Evolutionary conservation across 768 basidiomycete species (phyloP).

Genomic region (Calocybe cyanea): DNA sequence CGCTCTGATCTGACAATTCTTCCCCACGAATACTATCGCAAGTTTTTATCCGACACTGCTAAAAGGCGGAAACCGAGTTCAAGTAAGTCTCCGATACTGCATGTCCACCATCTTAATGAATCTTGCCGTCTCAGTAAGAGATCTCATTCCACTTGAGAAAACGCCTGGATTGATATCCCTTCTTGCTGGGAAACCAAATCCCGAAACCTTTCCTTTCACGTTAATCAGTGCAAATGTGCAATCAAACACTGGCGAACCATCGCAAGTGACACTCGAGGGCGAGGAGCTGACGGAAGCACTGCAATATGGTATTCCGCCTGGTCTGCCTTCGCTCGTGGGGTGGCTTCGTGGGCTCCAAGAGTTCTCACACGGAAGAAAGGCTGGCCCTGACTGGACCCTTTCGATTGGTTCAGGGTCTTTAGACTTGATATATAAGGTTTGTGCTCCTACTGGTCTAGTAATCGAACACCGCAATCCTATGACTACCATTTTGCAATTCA

Average conservation of each 20-base stretch:
- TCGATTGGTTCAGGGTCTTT: conserved; percentile 83
- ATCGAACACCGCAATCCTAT: no score
- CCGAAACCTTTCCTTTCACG: conserved; percentile 82
- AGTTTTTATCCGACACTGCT: conserved; percentile 60
- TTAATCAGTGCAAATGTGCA: conserved; percentile 63
- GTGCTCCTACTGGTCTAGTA: conserved; percentile 7
- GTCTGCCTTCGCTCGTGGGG: conserved; percentile 54
- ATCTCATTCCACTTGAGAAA: conserved; percentile 71
- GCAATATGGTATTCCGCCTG: conserved; percentile 72
- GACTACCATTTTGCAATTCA: no score
- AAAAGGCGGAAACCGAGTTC: conserved; percentile 59
- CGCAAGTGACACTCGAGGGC: conserved; percentile 53
- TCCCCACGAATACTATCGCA: conserved; percentile 48
- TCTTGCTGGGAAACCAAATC: conserved; percentile 89
- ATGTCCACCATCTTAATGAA: background rate
- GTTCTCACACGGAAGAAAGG: conserved; percentile 57
- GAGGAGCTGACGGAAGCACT: conserved; percentile 61
- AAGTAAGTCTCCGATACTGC: conserved; percentile 36
- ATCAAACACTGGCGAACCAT: conserved; percentile 38
- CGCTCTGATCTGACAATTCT: conserved; percentile 26
- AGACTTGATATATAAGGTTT: conserved; percentile 83
- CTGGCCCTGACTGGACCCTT: conserved; percentile 67
- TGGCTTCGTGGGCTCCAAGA: conserved; percentile 78
- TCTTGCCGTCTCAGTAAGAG: conserved; percentile 41
- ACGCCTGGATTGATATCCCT: conserved; percentile 74